Evolutionary conservation across 2,329 filamentous ascomycete genomes (phyloP).

Genomic region (Dactylellina drechsleri): DNA sequence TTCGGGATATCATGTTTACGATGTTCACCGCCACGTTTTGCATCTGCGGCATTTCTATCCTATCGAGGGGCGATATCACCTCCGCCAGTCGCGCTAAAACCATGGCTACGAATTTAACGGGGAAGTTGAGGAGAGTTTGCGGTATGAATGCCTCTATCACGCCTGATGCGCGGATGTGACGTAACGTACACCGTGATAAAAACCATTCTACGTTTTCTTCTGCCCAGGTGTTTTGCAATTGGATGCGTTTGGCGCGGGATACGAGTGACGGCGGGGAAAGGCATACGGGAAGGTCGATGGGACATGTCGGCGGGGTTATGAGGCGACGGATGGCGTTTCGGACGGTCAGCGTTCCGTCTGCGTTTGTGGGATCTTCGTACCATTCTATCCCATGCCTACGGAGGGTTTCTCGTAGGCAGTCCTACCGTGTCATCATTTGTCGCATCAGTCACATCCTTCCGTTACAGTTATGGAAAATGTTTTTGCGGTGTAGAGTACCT

Average conservation of each 20-base stretch:
- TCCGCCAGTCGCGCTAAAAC: constrained; percentile 22
- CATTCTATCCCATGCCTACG: constrained; percentile 73
- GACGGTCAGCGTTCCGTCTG: constrained; percentile 77
- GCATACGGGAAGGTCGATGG: constrained; percentile 73
- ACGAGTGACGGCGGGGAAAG: constrained; percentile 74
- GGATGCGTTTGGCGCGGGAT: constrained; percentile 64
- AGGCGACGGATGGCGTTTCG: constrained; percentile 76
- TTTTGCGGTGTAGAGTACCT: constrained; percentile 48
- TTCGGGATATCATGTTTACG: neutral
- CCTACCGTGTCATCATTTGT: constrained; percentile 72
- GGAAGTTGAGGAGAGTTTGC: constrained; percentile 17
- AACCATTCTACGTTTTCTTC: constrained; percentile 40
- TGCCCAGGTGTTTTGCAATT: constrained; percentile 4
- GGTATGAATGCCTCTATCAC: constrained; percentile 49
- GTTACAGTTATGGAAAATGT: neutral
- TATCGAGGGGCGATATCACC: constrained; percentile 34
- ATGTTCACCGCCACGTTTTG: constrained; percentile 29
- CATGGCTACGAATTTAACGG: constrained; percentile 20
- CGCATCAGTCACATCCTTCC: constrained; percentile 69
- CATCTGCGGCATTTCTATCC: constrained; percentile 37
- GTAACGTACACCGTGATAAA: constrained; percentile 33
- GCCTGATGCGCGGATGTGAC: constrained; percentile 36
- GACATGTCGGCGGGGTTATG: constrained; percentile 63
- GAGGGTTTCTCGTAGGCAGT: constrained; percentile 79
- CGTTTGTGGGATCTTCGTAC: constrained; percentile 88